Base-by-base conservation (phyloP, 2,329 filamentous ascomycete species). In the Aspergillus thermomutatus region DNA sequence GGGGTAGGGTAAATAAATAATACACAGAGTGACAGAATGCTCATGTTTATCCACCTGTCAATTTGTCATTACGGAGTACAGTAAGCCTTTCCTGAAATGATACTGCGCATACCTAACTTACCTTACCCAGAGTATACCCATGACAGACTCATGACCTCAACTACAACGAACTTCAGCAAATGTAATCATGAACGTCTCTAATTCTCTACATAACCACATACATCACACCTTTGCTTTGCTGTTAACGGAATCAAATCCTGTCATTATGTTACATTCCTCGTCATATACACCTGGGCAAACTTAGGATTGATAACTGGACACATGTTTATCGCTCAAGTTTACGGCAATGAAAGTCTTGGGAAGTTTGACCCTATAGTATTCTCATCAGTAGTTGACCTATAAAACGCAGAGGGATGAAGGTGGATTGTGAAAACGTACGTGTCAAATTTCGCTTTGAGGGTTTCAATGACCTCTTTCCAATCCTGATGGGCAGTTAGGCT, bases 391-490 rank as follows among this genome's bases (percentile, higher is more conserved):
- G 50, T 34, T 10, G 6, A 7, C 7, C 28, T 28, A 49, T 56
- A 8, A 8, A 53, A 50, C 10, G 25, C 57, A 59, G 58, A 56
- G 64, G 25, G 62, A 56, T 25, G 40, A 49, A 55, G 45, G 53
- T 9, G 25, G 26, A 8, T 10, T 21, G 49, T 10, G 40, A 41
- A 50, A 57, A 81, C 88, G 78, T 82, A 93, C 89, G 92, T 92
- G 70, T 96, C 90, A 70, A 99, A 97, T 69, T 96, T 97, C 50
- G 90, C 93, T 63, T 92, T 86, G 61, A 99, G 79, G 1, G 92
- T 97, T 76, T 96, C 92, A 64, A 99, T 90, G n/a, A 99, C 90
- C 67, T 93, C 86, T 76, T 95, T 93, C 93, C 94, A 99, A 73
- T 99, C 91, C 40, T 87, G 87, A 75, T 99, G 95, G 2, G 90